Evolutionary conservation across 2,329 filamentous ascomycete genomes (phyloP), one percentile per base, ranked within the genome.

Genomic region (Arthroderma sp.): DNA sequence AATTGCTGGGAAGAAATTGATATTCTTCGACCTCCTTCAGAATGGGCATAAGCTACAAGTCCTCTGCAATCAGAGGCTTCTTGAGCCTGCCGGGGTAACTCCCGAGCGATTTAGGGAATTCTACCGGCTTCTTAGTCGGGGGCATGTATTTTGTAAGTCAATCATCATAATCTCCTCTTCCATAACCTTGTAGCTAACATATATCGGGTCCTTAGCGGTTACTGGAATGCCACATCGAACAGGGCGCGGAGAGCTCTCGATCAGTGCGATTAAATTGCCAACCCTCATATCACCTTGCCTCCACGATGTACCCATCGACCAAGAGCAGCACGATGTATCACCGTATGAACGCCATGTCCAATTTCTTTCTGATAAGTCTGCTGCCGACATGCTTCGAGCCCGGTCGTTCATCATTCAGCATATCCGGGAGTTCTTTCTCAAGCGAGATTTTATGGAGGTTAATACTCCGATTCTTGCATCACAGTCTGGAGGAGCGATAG

Each of bases 401-500:
- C 80, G 89, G 32, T 80, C 86, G 0, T 68, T 78, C 33, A 76
- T 96, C 48, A 80, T 86, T 51, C 78, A 80, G 47, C 75, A 77
- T 52, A 72, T 96, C 51, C 79, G 86, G 32, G 73, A 77, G 42
- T 86, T 83, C 59, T 77, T 96, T 45, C 70, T 85, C 48, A 70
- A 77, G 6, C 72, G 75, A 38, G 73, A 75, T 4, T 95, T 95
- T 57, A 68, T 87, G 44, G 88, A 95, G 65, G 87, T 96, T 39
- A 84, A 83, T 54, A 98, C 91, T 0, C 91, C 91, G 0, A 86
- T 96, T 46, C 71, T 98, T 43, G 81, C 84, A 5, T 78, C 82
- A 39, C 75, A 80, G 41, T 87, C 88, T 1, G 83, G 87, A n/a
- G 91, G 91, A 36, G 91, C 91, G 4, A 74, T 81, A 34, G 91